Evolutionary conservation across 1,139 yeast species (phyloP).

Genomic region (Blastobotrys aristatus): DNA sequence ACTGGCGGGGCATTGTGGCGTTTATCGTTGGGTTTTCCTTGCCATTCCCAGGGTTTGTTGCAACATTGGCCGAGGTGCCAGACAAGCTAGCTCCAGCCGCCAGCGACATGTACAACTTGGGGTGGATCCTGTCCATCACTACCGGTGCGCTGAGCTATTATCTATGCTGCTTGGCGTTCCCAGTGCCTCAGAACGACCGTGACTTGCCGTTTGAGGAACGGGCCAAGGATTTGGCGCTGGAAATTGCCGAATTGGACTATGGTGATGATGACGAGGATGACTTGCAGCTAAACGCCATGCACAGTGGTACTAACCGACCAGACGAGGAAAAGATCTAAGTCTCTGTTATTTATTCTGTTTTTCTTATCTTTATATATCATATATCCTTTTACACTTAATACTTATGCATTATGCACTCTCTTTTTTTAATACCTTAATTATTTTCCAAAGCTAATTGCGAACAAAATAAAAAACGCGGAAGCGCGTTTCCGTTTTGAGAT

Average conservation of each 20-base stretch:
- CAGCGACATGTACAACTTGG: slow-evolving; percentile 19
- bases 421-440: neutral
- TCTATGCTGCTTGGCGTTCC: slow-evolving; percentile 10
- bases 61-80: slow-evolving; percentile 13
- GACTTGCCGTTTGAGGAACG: slow-evolving; percentile 15
- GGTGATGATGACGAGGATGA: slow-evolving; percentile 8
- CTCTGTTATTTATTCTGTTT: slow-evolving; percentile 1
- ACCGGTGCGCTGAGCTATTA: slow-evolving; percentile 16
- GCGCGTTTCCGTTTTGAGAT: too few species aligned
- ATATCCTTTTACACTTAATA: neutral
- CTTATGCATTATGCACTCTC: neutral
- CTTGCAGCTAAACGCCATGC: slow-evolving; percentile 9
- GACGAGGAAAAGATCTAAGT: slow-evolving; percentile 16
- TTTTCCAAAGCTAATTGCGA: too few species aligned
- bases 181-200: slow-evolving; percentile 14
- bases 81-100: slow-evolving; percentile 17
- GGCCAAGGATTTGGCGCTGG: slow-evolving; percentile 14
- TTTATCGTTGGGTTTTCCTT: slow-evolving; percentile 32
- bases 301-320: neutral
- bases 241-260: slow-evolving; percentile 16
- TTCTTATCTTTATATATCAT: neutral
- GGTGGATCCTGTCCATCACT: slow-evolving; percentile 18
- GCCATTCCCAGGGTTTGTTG: slow-evolving; percentile 34
- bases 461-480: too few species aligned
- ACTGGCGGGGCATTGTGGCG: slow-evolving; percentile 35